Conservation (phyloP, 805 yeast species). For the Candida sphagnicola region DNA sequence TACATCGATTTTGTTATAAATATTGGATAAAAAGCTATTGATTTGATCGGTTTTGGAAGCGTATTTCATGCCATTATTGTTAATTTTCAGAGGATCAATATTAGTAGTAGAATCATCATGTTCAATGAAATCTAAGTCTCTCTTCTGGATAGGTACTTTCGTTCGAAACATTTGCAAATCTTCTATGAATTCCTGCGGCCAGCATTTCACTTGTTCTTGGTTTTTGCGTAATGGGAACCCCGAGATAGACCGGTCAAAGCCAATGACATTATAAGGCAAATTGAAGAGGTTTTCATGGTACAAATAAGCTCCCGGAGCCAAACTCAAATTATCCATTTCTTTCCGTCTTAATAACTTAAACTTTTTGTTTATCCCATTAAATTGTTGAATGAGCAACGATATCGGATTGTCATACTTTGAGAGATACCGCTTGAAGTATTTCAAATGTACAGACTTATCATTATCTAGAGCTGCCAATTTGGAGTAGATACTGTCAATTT, state of each 20-base stretch:
- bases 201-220: conserved; percentile 19
- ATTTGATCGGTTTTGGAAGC: conserved; percentile 6
- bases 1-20: conserved; percentile 18
- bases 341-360: conserved; percentile 34
- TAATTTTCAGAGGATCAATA: conserved; percentile 14
- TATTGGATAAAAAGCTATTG: conserved; percentile 12
- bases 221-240: conserved; percentile 32
- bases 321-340: conserved; percentile 23
- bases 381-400: conserved; percentile 24
- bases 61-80: conserved; percentile 1
- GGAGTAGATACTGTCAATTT: conserved; percentile 28
- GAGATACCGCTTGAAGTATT: conserved; percentile 30
- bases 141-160: conserved; percentile 27
- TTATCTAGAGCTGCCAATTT: conserved; percentile 29
- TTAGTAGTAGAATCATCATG: conserved; percentile 14
- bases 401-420: conserved; percentile 31
- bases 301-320: conserved; percentile 27
- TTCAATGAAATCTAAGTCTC: conserved; percentile 33
- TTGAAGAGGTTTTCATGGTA: conserved; percentile 23
- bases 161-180: conserved; percentile 29
- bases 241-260: conserved; percentile 35
- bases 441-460: conserved; percentile 34
- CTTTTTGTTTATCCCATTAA: conserved; percentile 33
- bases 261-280: conserved; percentile 37
- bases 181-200: conserved; percentile 37